Evolutionary conservation across 2,329 filamentous ascomycete genomes (phyloP), one percentile per base, ranked within the genome.

Genomic region (Fusarium odoratissimum): DNA sequence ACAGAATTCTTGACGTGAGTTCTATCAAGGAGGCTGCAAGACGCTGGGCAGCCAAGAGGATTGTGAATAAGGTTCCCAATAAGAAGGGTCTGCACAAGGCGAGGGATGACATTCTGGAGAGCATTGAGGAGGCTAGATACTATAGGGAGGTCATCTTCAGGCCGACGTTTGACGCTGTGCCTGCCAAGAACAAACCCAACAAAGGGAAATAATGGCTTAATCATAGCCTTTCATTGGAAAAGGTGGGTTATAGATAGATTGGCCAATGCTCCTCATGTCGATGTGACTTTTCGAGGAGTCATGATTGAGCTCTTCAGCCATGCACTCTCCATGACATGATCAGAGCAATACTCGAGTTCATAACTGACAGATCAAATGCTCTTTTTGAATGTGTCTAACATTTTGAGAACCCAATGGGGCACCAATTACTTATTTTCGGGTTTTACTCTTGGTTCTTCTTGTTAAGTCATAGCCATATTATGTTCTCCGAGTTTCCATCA

Each of bases 1-100:
- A 99, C 83, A 90, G 96, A 21, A 93, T 99, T 71, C 84, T 98
- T 52, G 96, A 99, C 80, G 94, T 98, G 60, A 98, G 95, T 82
- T 89, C 91, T 51, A 89, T 98, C 78, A 98, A 98, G 84, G 96
- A 99, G 84, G 95, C 94, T 28, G 93, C 91, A 23, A 89, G 90
- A 72, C 88, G 95, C 49, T 99, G 96, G 95, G 91, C 90, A 46
- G 73, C 80, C 37, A 77, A 75, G 58, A 72, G 75, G 45, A 64
- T 83, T 35, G 78, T 93, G 69, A 84, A 85, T 61, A 84, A 86
- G 48, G 90, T 89, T 33, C 95, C 95, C 17, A 82, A 79, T 70
- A 98, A 98, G 86, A 89, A 88, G 79, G 90, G 89, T 41, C 84
- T 91, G 57, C 96, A 99, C 84, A 90, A 95, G 82, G 96, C 96